Evolutionary conservation across 257 asterid genomes (phyloP).

Genomic region (Salvia hispanica): DNA sequence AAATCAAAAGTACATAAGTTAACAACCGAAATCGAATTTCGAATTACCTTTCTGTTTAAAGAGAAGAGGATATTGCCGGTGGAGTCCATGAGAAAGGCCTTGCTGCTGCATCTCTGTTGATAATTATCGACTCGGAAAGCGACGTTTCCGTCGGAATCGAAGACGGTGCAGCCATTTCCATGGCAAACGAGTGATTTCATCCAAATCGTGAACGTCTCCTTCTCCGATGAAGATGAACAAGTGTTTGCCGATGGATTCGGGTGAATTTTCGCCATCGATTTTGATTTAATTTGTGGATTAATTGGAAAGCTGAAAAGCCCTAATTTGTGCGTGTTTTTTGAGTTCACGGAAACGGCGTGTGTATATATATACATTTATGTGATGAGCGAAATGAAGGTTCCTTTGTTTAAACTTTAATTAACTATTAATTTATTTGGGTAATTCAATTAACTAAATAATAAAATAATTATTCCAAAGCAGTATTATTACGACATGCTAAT

Average conservation of each 20-base stretch:
- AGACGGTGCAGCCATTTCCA: constrained; percentile 84
- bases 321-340: background rate
- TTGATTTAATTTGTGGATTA: no score
- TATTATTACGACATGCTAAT: background rate
- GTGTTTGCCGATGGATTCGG: background rate
- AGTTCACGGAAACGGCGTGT: background rate
- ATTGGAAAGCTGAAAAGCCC: no score
- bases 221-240: constrained; percentile 28
- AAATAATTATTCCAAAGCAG: background rate
- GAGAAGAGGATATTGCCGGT: constrained; percentile 63
- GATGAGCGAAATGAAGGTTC: background rate
- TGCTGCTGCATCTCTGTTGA: constrained; percentile 49
- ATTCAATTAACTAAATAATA: background rate
- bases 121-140: constrained; percentile 76
- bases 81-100: constrained; percentile 71
- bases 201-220: constrained; percentile 67
- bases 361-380: background rate
- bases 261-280: background rate
- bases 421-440: background rate
- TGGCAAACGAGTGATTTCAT: constrained; percentile 81
- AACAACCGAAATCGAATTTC: no score
- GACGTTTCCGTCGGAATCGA: constrained; percentile 61
- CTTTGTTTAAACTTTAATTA: background rate
- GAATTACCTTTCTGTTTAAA: constrained; percentile 48
- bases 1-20: no score